Percentiles rank a stretch among this genome's conserved stretches.
These are phyloP conservation scores for Ricinus communis DNA, from an alignment of 345 rosid genomes.

Conservation along the genomic window DNA sequence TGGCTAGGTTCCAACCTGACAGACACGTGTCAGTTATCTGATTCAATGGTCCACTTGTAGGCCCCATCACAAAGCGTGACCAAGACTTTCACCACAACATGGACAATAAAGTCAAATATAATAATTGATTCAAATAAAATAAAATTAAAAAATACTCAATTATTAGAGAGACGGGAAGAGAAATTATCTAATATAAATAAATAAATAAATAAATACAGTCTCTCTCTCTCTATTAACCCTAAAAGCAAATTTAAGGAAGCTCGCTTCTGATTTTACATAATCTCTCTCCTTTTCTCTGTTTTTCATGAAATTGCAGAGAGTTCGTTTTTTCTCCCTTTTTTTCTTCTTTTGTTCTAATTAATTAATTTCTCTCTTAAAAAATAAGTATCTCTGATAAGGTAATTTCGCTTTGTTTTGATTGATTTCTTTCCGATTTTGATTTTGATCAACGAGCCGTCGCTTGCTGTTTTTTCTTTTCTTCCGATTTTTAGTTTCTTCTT, in stretches of 20 bases:
- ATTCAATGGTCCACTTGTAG: not conserved
- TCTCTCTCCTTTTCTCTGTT: too few relatives aligned
- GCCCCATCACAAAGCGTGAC: not conserved
- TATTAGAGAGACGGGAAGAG: not conserved
- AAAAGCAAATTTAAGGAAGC: not conserved
- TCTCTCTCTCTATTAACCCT: not conserved
- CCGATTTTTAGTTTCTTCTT: not conserved
- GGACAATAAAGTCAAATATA: not conserved
- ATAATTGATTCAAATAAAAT: not conserved
- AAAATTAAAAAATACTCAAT: not conserved
- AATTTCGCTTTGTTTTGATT: not conserved
- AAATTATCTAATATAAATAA: not conserved
- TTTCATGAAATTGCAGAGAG: too few relatives aligned
- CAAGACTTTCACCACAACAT: not conserved
- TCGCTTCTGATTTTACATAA: too few relatives aligned
- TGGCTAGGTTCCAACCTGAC: not conserved
- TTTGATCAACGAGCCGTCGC: not conserved
- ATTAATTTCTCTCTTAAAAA: too few relatives aligned
- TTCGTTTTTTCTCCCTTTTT: not conserved
- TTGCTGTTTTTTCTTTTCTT: not conserved
- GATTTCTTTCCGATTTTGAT: not conserved
- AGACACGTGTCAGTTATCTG: not conserved
- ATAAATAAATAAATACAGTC: too few relatives aligned
- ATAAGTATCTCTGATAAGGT: too few relatives aligned
- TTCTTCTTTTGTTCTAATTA: conserved; percentile 5